These are phyloP conservation scores for Cudoniella acicularis DNA, from an alignment of 495 filamentous ascomycete species.

Conservation along the genomic window DNA sequence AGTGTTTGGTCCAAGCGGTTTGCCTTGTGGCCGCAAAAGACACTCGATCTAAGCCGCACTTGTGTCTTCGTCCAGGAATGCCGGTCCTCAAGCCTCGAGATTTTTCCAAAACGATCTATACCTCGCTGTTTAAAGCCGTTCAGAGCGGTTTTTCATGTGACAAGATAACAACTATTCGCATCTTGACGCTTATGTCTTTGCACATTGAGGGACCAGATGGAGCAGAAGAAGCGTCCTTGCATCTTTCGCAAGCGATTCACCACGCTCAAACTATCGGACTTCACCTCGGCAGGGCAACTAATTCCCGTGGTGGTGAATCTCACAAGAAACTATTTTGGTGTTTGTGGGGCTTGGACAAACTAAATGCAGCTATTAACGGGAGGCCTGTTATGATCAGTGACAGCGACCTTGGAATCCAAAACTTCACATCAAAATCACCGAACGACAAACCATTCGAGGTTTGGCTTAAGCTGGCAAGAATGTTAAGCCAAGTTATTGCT, in stretches of 20 bases:
- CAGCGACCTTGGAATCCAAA: conserved; percentile 50
- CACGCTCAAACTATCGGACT: conserved; percentile 63
- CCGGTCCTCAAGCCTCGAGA: conserved; percentile 25
- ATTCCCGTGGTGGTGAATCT: conserved; percentile 19
- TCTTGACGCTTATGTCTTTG: conserved; percentile 22
- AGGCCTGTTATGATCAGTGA: conserved; percentile 62
- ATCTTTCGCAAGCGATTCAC: conserved; percentile 33
- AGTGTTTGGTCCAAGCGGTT: conserved; percentile 35
- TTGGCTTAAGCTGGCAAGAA: conserved; percentile 39
- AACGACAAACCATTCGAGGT: conserved; percentile 36
- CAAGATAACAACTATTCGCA: conserved; percentile 21
- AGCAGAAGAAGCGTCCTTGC: conserved; percentile 12
- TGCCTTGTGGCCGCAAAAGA: conserved; percentile 45
- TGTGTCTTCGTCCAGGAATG: conserved; percentile 24
- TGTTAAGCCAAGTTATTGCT: conserved; percentile 63
- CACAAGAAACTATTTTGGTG: conserved; percentile 54
- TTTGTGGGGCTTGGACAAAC: conserved; percentile 61
- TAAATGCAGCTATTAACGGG: conserved; percentile 57
- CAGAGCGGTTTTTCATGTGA: conserved; percentile 2
- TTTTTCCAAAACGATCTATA: conserved; percentile 23
- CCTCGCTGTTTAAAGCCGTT: conserved; percentile 23
- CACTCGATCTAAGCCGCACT: conserved; percentile 31
- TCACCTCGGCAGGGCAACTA: conserved; percentile 41
- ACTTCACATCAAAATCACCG: neutral
- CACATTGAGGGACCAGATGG: conserved; percentile 25